Conservation (phyloP, 345 rosid genomes). For the Camelina neglecta region DNA sequence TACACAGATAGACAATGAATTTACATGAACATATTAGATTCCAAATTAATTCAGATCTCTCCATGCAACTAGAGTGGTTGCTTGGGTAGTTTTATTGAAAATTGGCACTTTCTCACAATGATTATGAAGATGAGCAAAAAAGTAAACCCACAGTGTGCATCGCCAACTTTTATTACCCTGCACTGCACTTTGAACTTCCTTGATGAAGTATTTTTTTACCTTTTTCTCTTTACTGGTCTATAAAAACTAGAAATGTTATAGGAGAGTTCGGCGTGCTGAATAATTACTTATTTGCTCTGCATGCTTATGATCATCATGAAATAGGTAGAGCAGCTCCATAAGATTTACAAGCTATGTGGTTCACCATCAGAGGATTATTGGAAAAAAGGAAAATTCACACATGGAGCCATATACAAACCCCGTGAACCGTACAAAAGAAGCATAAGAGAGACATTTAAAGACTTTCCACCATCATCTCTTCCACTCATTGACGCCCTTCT, state of each 20-base stretch:
- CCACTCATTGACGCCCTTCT: conserved; percentile 89
- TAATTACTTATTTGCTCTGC: not conserved
- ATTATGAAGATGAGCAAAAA: not conserved
- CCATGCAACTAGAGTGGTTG: not conserved
- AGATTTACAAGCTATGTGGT: conserved; percentile 97
- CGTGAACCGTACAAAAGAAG: conserved; percentile 90
- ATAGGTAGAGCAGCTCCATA: conserved; percentile 97
- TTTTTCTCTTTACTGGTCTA: not conserved
- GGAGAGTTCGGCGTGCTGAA: not conserved
- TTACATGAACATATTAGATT: not conserved
- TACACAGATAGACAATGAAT: no score
- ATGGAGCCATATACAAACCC: conserved; percentile 94
- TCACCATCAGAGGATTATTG: conserved; percentile 97
- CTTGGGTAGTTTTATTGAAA: not conserved
- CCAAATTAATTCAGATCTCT: not conserved
- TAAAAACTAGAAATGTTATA: not conserved
- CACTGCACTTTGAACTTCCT: not conserved
- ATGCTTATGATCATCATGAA: conserved; percentile 11
- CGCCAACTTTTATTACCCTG: not conserved
- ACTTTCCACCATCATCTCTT: conserved; percentile 77
- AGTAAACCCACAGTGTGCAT: not conserved
- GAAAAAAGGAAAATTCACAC: conserved; percentile 93
- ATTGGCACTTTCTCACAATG: not conserved
- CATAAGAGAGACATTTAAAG: conserved; percentile 83
- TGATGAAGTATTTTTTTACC: not conserved